Evolutionary conservation across 768 basidiomycete genomes (phyloP).

Genomic region (Mycena olivaceomarginata): DNA sequence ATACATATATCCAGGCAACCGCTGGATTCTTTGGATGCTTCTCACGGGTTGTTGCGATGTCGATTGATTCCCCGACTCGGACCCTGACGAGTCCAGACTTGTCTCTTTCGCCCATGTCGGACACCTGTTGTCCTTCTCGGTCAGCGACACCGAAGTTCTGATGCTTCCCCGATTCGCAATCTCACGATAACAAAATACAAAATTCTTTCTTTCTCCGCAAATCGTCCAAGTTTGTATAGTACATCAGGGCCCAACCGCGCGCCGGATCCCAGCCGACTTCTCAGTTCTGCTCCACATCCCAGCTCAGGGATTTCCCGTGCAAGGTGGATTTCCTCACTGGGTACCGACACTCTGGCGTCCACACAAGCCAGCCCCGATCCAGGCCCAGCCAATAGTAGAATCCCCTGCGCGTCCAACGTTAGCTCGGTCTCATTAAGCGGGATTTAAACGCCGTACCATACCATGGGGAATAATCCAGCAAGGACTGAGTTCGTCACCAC

Average conservation of each 20-base stretch:
- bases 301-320: constrained; percentile 5
- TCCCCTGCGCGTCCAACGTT: constrained; percentile 3
- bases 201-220: too few species aligned
- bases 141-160: too few species aligned
- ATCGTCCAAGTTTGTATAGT: too few species aligned
- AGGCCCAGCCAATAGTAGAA: constrained; percentile 15
- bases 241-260: too few species aligned
- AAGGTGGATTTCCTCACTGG: neutral
- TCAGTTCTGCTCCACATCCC: constrained; percentile 1
- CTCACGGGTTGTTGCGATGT: neutral
- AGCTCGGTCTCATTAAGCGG: neutral
- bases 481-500: neutral
- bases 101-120: too few species aligned
- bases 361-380: constrained; percentile 4
- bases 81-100: too few species aligned
- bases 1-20: too few species aligned
- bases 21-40: neutral
- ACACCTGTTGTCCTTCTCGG: too few species aligned
- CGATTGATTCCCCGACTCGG: neutral
- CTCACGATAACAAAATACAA: too few species aligned
- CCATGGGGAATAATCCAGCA: constrained; percentile 11
- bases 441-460: neutral
- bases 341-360: constrained; percentile 4
- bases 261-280: too few species aligned
- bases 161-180: too few species aligned